Evolutionary conservation across 306 rosid genomes (phyloP).

Genomic region (Abrus pulchellus): DNA sequence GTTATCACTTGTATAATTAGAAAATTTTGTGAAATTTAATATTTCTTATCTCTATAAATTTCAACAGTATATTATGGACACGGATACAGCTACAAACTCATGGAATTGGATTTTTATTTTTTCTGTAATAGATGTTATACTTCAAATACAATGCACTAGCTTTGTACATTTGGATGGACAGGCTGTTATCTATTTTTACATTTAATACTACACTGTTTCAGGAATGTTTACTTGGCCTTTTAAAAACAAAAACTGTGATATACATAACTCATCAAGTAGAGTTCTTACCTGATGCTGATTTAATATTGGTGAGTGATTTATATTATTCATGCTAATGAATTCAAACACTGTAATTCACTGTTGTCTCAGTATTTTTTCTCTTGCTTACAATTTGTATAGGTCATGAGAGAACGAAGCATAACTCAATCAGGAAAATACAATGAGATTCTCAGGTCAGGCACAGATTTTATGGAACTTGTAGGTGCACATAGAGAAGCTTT

Average conservation of each 20-base stretch:
- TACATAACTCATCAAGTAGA: conserved; percentile 85
- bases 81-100: background rate
- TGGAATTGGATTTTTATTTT: background rate
- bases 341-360: background rate
- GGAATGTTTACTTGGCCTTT: conserved; percentile 74
- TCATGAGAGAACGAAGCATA: conserved; percentile 77
- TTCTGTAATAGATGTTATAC: conserved; percentile 21
- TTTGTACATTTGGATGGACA: conserved; percentile 2
- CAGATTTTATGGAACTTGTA: conserved; percentile 77
- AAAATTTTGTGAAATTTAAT: background rate
- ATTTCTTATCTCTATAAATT: background rate
- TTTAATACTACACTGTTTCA: conserved; percentile 40
- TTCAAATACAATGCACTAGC: background rate
- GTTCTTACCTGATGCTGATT: conserved; percentile 78
- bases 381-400: conserved; percentile 52
- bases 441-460: conserved; percentile 64
- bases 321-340: background rate
- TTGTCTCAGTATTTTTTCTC: background rate
- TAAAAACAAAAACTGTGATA: conserved; percentile 71
- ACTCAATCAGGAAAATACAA: conserved; percentile 71
- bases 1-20: background rate
- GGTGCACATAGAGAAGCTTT: conserved; percentile 76
- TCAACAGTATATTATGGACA: background rate
- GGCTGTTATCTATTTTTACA: background rate
- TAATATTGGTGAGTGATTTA: conserved; percentile 64